Conservation (phyloP, 1,284 basidiomycete genomes). For the Malassezia arunalokei region DNA sequence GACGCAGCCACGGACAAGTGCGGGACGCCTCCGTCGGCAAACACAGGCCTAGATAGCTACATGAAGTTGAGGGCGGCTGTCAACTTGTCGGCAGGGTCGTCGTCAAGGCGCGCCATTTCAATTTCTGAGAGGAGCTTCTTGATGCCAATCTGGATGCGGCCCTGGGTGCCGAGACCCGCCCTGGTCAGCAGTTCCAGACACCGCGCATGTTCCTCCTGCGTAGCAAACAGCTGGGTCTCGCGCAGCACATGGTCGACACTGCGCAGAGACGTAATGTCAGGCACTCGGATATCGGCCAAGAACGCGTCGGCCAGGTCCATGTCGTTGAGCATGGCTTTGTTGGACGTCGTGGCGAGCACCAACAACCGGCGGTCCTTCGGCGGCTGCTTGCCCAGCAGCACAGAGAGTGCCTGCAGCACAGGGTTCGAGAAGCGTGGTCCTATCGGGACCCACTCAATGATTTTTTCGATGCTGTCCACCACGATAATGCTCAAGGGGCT, state of each 20-base stretch:
- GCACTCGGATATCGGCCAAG: conserved; percentile 74
- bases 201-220: conserved; percentile 53
- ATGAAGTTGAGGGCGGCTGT: conserved; percentile 36
- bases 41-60: conserved; percentile 2
- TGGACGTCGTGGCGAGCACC: conserved; percentile 81
- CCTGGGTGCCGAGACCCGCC: conserved; percentile 60
- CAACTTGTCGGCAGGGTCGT: conserved; percentile 47
- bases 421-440: conserved; percentile 90
- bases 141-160: conserved; percentile 65
- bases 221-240: conserved; percentile 68
- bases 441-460: conserved; percentile 73
- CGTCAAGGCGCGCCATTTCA: conserved; percentile 87
- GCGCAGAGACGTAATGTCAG: conserved; percentile 63
- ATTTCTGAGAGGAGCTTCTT: conserved; percentile 75
- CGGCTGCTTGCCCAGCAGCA: conserved; percentile 75
- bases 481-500: conserved; percentile 91
- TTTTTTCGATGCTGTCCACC: conserved; percentile 56
- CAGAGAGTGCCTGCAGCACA: conserved; percentile 79
- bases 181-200: conserved; percentile 61
- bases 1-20: not conserved
- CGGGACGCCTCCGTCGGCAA: not conserved
- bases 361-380: conserved; percentile 91
- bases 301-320: conserved; percentile 80
- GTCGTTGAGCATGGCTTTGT: conserved; percentile 72
- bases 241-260: conserved; percentile 66